These are phyloP conservation scores for Fusarium praegraminearum DNA, from an alignment of 2,329 filamentous ascomycete genomes.

Conservation along the genomic window DNA sequence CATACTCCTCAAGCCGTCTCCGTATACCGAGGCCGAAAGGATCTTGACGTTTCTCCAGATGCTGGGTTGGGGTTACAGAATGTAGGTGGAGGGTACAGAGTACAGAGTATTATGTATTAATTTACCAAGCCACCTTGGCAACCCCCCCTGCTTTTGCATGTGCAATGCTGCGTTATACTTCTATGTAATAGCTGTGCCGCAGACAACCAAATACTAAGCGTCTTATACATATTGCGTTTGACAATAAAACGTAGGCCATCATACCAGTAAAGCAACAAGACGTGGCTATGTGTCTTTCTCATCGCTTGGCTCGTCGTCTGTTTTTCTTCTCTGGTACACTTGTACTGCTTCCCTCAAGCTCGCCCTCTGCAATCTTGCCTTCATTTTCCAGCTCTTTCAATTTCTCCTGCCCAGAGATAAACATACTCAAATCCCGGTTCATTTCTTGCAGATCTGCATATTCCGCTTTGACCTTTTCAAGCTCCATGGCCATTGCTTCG, in stretches of 20 bases:
- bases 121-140: not conserved
- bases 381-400: constrained; percentile 76
- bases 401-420: constrained; percentile 86
- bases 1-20: constrained; percentile 1
- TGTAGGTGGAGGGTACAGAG: not conserved
- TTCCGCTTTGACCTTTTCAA: constrained; percentile 68
- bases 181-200: not conserved
- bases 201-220: not conserved
- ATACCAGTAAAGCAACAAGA: not conserved
- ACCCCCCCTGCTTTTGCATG: constrained; percentile 19
- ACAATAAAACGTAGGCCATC: not conserved
- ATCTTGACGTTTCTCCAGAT: constrained; percentile 18
- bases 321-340: constrained; percentile 72
- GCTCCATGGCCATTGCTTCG: constrained; percentile 66
- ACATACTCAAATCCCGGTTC: constrained; percentile 88
- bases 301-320: constrained; percentile 63
- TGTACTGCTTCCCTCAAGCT: constrained; percentile 79
- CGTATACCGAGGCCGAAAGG: constrained; percentile 36
- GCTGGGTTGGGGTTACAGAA: constrained; percentile 32
- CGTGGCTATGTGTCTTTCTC: not conserved
- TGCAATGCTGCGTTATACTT: not conserved
- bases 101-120: not conserved
- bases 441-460: constrained; percentile 83
- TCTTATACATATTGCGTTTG: not conserved
- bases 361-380: constrained; percentile 72